Evolutionary conservation across 768 basidiomycete genomes (phyloP).

Genomic region (Albatrellus ellisii): DNA sequence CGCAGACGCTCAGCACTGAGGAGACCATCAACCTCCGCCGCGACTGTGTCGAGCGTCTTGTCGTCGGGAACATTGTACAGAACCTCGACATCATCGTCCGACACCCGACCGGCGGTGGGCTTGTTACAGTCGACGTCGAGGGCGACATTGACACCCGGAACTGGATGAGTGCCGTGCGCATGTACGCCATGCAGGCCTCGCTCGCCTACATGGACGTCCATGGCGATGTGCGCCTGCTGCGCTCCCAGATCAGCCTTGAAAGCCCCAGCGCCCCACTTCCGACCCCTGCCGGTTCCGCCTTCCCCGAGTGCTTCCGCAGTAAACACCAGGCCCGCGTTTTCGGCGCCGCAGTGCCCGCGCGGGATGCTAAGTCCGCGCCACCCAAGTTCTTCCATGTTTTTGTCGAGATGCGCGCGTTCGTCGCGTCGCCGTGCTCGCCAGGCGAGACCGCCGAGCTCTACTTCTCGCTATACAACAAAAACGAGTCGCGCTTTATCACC

Average conservation of each 20-base stretch:
- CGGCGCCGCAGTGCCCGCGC: constrained; percentile 22
- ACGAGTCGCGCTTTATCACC: constrained; percentile 75
- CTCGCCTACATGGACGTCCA: constrained; percentile 59
- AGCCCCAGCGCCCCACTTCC: constrained; percentile 35
- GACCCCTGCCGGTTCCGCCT: constrained; percentile 57
- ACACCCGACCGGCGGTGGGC: constrained; percentile 81
- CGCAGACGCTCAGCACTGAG: constrained; percentile 76
- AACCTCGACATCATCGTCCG: constrained; percentile 93
- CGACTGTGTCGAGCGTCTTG: constrained; percentile 80
- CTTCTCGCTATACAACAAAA: constrained; percentile 85
- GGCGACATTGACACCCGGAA: constrained; percentile 68
- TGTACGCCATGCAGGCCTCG: constrained; percentile 83
- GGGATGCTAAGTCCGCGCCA: constrained; percentile 26
- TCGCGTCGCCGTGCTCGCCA: constrained; percentile 79
- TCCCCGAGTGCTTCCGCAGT: constrained; percentile 39
- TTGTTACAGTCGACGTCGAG: constrained; percentile 85
- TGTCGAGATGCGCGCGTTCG: constrained; percentile 84
- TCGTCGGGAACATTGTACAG: constrained; percentile 84
- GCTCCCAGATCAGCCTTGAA: constrained; percentile 27
- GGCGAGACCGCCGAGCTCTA: constrained; percentile 90
- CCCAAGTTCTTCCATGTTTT: constrained; percentile 83
- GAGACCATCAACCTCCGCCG: constrained; percentile 72
- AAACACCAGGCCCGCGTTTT: constrained; percentile 20
- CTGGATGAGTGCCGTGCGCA: constrained; percentile 81
- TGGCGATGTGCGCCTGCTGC: constrained; percentile 23